These are phyloP conservation scores for Lachnellula cervina DNA, from an alignment of 2,329 filamentous ascomycete species.

Conservation along the genomic window DNA sequence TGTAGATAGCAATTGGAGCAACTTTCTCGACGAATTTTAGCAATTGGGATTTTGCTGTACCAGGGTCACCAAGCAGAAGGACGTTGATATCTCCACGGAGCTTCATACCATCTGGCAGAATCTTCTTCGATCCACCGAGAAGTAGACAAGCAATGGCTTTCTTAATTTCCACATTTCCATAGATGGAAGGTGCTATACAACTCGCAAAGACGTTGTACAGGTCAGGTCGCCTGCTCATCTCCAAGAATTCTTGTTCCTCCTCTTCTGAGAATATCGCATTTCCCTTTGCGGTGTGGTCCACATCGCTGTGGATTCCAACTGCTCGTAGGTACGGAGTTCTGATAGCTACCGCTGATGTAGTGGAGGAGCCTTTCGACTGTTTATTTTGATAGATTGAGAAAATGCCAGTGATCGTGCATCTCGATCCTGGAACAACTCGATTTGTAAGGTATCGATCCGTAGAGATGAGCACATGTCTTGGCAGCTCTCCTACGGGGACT, in stretches of 20 bases:
- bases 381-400: slow-evolving; percentile 98
- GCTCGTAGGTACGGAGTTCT: slow-evolving; percentile 91
- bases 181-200: slow-evolving; percentile 96
- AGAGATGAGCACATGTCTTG: slow-evolving; percentile 88
- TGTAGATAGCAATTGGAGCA: slow-evolving; percentile 96
- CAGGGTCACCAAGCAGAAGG: slow-evolving; percentile 89
- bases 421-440: slow-evolving; percentile 86
- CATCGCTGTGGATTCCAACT: slow-evolving; percentile 84
- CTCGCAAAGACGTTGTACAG: slow-evolving; percentile 87
- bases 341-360: slow-evolving; percentile 82
- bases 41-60: slow-evolving; percentile 95
- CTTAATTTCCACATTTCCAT: slow-evolving; percentile 93
- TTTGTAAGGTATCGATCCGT: slow-evolving; percentile 97
- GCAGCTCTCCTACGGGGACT: slow-evolving; percentile 92
- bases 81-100: slow-evolving; percentile 98
- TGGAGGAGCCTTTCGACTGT: slow-evolving; percentile 68
- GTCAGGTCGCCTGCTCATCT: slow-evolving; percentile 84
- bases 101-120: slow-evolving; percentile 95
- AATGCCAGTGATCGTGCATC: slow-evolving; percentile 93
- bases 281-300: slow-evolving; percentile 85
- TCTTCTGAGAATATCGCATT: slow-evolving; percentile 83
- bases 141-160: slow-evolving; percentile 93
- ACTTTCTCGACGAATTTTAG: slow-evolving; percentile 97
- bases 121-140: slow-evolving; percentile 94
- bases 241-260: slow-evolving; percentile 92